Conservation (phyloP, 169 alveolate species). For the Besnoitia besnoiti region DNA sequence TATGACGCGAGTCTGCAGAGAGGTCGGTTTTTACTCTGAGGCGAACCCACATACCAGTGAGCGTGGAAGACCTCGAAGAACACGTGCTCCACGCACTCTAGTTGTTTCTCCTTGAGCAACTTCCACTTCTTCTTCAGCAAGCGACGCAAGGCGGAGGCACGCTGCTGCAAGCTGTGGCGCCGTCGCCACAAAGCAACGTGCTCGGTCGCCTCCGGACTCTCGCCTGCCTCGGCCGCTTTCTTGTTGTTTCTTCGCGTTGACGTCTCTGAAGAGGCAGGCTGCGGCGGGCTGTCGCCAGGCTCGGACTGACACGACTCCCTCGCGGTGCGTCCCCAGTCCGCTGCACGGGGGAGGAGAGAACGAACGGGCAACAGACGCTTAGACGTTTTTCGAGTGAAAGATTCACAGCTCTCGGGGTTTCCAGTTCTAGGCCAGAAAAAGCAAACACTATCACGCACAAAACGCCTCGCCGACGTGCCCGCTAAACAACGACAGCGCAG, state of each 20-base stretch:
- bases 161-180: background rate
- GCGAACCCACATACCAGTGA: background rate
- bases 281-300: background rate
- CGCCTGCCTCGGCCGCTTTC: background rate
- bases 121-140: background rate
- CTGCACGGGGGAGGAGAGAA: background rate
- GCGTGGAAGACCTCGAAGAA: background rate
- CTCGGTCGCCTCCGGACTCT: background rate
- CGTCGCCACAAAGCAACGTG: background rate
- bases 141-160: background rate
- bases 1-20: no score
- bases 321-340: background rate
- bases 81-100: background rate
- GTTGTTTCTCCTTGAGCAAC: background rate
- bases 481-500: no score
- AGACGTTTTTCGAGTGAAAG: no score
- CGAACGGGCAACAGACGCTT: no score
- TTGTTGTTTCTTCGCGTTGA: background rate
- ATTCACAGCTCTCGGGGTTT: no score
- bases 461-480: no score
- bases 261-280: no score
- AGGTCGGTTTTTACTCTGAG: background rate
- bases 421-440: no score
- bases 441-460: no score
- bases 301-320: background rate